These are phyloP conservation scores for Globisporangium ultimum DNA, from an alignment of 352 stramenopile genomes.

Conservation along the genomic window DNA sequence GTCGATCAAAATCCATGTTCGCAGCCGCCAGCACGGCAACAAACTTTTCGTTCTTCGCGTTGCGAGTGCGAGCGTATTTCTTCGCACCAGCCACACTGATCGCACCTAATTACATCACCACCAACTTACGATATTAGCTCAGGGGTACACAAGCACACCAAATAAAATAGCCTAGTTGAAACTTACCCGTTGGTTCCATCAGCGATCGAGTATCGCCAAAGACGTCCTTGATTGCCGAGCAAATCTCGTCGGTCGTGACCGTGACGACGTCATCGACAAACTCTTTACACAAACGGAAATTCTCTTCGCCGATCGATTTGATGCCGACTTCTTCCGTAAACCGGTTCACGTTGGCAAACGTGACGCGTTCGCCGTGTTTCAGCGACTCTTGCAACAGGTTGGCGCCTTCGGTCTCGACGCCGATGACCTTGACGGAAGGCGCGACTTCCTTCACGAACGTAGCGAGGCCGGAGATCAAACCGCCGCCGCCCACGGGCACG, in stretches of 20 bases:
- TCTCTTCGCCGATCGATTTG: conserved; percentile 91
- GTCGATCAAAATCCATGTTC: conserved; percentile 99
- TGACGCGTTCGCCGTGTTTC: conserved; percentile 77
- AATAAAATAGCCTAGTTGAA: too few species aligned
- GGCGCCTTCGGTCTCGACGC: conserved; percentile 94
- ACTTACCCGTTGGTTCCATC: conserved; percentile 87
- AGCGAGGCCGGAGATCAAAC: conserved; percentile 94
- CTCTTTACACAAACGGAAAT: conserved; percentile 92
- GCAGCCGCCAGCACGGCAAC: conserved; percentile 95
- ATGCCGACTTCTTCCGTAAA: conserved; percentile 98
- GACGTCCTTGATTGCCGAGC: conserved; percentile 89
- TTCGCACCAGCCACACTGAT: conserved; percentile 95
- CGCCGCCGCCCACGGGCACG: conserved; percentile 95
- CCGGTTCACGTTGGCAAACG: conserved; percentile 91
- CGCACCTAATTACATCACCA: conserved; percentile 60
- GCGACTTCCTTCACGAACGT: conserved; percentile 88
- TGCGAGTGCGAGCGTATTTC: conserved; percentile 84
- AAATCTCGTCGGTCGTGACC: conserved; percentile 96
- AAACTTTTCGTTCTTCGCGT: conserved; percentile 75
- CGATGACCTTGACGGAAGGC: conserved; percentile 93
- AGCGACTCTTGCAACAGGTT: conserved; percentile 93
- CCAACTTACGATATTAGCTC: too few species aligned
- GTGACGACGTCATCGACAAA: conserved; percentile 97
- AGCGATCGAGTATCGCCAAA: conserved; percentile 94
- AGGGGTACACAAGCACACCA: too few species aligned